These are phyloP conservation scores for Cicer bijugum DNA, from an alignment of 306 rosid species.

Conservation along the genomic window DNA sequence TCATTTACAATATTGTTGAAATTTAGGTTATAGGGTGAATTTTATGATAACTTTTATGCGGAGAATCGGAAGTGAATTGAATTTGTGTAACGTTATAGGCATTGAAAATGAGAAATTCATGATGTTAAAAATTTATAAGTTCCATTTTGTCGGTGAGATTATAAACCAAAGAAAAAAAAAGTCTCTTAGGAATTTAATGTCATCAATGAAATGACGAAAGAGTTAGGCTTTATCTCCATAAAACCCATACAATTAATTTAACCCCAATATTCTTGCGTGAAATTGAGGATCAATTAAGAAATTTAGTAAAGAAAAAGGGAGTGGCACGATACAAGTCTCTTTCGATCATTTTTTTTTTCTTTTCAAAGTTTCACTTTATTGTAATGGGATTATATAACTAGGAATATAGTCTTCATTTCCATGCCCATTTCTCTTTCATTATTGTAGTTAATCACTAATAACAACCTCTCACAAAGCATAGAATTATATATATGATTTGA, in stretches of 20 bases:
- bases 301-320: conserved; percentile 33
- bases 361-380: not conserved
- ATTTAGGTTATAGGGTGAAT: not conserved
- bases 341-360: conserved; percentile 42
- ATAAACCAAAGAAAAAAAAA: conserved; percentile 11
- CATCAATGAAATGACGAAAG: conserved; percentile 59
- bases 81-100: conserved; percentile 22
- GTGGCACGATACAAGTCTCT: conserved; percentile 57
- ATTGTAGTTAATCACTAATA: conserved; percentile 45
- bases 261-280: conserved; percentile 43
- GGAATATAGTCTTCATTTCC: conserved; percentile 45
- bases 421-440: conserved; percentile 49
- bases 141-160: conserved; percentile 48
- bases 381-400: conserved; percentile 33
- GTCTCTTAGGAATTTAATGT: conserved; percentile 34
- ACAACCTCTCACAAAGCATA: conserved; percentile 26
- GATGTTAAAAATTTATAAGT: conserved; percentile 33
- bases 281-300: conserved; percentile 34
- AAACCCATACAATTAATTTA: conserved; percentile 49
- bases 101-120: not conserved
- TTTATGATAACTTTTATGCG: conserved; percentile 27
- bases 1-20: not conserved
- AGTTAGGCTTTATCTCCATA: conserved; percentile 56
- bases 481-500: not conserved
- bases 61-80: not conserved